Evolutionary conservation across 306 rosid species (phyloP).

Genomic region (Morella rubra): DNA sequence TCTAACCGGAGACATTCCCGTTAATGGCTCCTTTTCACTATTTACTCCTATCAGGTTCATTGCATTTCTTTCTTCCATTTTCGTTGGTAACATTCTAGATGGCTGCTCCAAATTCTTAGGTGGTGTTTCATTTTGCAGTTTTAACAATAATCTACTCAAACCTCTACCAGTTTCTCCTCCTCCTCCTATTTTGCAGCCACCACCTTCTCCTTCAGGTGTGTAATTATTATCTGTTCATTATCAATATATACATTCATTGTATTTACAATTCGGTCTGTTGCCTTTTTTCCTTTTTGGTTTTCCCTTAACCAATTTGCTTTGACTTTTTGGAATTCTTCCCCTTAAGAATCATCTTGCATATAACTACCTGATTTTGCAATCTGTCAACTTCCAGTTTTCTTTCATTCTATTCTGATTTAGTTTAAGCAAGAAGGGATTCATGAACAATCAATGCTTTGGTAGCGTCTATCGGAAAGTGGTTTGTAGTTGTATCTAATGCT

Average conservation of each 20-base stretch:
- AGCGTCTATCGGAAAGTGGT: background rate
- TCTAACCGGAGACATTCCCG: conserved; percentile 58
- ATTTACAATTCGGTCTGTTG: background rate
- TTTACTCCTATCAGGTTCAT: conserved; percentile 92
- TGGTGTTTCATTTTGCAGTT: conserved; percentile 55
- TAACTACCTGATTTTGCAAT: background rate
- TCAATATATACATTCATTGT: background rate
- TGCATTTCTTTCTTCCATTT: conserved; percentile 8
- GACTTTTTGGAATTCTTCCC: background rate
- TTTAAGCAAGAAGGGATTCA: background rate
- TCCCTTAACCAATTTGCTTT: background rate
- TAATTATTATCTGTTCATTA: conserved; percentile 12
- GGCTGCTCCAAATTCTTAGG: conserved; percentile 13
- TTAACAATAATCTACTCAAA: conserved; percentile 40
- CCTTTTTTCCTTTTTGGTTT: background rate
- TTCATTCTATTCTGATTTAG: background rate
- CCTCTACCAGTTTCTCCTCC: conserved; percentile 29
- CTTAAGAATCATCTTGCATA: background rate
- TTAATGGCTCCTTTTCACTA: conserved; percentile 76
- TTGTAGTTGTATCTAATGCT: background rate
- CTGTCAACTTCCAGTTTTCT: background rate
- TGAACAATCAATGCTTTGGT: background rate
- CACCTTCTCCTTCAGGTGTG: conserved; percentile 49
- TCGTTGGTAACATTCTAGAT: background rate
- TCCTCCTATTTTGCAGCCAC: conserved; percentile 40